Percentiles rank a stretch among this genome's conserved stretches.
Evolutionary conservation across 495 filamentous ascomycete species (phyloP).

Genomic region (Zalerion maritima): DNA sequence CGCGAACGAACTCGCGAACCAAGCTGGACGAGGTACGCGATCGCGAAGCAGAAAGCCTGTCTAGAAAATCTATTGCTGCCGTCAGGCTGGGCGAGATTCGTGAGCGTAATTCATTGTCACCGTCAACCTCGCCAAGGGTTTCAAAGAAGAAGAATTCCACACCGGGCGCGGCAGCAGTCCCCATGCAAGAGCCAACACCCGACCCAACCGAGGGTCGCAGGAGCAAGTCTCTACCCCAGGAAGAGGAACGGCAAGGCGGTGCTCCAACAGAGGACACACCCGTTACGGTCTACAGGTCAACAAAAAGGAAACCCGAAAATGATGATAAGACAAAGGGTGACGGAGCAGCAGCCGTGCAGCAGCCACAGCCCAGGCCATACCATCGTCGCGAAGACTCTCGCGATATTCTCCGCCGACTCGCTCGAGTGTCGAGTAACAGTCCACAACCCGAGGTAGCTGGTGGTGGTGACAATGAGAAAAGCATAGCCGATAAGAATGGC

Average conservation of each 20-base stretch:
- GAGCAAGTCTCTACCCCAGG: conserved; percentile 3
- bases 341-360: conserved; percentile 13
- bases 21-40: conserved; percentile 40
- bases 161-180: not conserved
- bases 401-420: conserved; percentile 48
- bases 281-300: conserved; percentile 30
- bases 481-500: not conserved
- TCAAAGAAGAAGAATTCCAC: conserved; percentile 9
- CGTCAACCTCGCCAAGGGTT: conserved; percentile 20
- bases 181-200: conserved; percentile 19
- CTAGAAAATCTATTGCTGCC: conserved; percentile 42
- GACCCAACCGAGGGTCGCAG: conserved; percentile 13
- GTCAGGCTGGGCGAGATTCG: conserved; percentile 42
- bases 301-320: conserved; percentile 2
- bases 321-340: conserved; percentile 6
- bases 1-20: conserved; percentile 16
- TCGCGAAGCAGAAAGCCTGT: conserved; percentile 44
- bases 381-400: conserved; percentile 41
- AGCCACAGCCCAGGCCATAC: conserved; percentile 18
- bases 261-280: conserved; percentile 30
- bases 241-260: conserved; percentile 7
- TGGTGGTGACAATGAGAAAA: not conserved
- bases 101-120: conserved; percentile 32
- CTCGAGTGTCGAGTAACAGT: conserved; percentile 44
- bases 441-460: conserved; percentile 18